Percentiles rank a stretch among this genome's conserved stretches.
Evolutionary conservation across 1,284 basidiomycete genomes (phyloP).

Genomic region (Ustilago nuda): DNA sequence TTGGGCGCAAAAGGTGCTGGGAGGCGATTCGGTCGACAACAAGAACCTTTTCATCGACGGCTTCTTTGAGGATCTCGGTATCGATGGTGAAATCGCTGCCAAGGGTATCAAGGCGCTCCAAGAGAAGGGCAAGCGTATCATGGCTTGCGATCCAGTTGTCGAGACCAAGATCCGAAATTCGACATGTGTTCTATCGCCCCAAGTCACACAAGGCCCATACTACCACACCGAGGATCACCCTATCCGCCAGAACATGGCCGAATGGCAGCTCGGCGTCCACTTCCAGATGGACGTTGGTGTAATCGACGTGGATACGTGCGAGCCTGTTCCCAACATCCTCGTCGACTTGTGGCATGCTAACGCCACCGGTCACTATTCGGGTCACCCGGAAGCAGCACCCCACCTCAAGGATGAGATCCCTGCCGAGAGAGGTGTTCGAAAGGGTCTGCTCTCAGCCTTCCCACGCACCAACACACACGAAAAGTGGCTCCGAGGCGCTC

Average conservation of each 20-base stretch:
- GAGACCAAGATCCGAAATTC: slow-evolving; percentile 68
- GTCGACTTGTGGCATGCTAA: slow-evolving; percentile 78
- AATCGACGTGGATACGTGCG: slow-evolving; percentile 80
- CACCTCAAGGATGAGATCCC: slow-evolving; percentile 68
- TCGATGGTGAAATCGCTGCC: slow-evolving; percentile 40
- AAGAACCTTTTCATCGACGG: slow-evolving; percentile 69
- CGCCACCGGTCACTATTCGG: slow-evolving; percentile 70
- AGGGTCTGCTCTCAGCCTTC: slow-evolving; percentile 70
- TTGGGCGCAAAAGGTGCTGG: slow-evolving; percentile 61
- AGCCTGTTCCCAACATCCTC: slow-evolving; percentile 77
- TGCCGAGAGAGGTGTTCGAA: slow-evolving; percentile 66
- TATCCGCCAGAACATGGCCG: slow-evolving; percentile 73
- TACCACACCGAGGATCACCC: slow-evolving; percentile 72
- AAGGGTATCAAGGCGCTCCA: slow-evolving; percentile 55
- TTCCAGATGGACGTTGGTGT: slow-evolving; percentile 77
- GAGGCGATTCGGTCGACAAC: slow-evolving; percentile 62
- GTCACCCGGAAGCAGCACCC: slow-evolving; percentile 71
- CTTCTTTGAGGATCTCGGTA: slow-evolving; percentile 61
- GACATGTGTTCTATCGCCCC: slow-evolving; percentile 70
- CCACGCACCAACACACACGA: slow-evolving; percentile 70
- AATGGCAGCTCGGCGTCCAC: slow-evolving; percentile 73
- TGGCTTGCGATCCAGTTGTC: slow-evolving; percentile 64
- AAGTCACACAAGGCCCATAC: slow-evolving; percentile 72
- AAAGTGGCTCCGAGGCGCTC: slow-evolving; percentile 77
- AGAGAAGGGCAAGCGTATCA: slow-evolving; percentile 59